A percentile compares a stretch with the other conserved stretches of the same genome.
Conservation (phyloP, 225 moss, liverwort and hornwort genomes). For the Climacium dendroides region DNA sequence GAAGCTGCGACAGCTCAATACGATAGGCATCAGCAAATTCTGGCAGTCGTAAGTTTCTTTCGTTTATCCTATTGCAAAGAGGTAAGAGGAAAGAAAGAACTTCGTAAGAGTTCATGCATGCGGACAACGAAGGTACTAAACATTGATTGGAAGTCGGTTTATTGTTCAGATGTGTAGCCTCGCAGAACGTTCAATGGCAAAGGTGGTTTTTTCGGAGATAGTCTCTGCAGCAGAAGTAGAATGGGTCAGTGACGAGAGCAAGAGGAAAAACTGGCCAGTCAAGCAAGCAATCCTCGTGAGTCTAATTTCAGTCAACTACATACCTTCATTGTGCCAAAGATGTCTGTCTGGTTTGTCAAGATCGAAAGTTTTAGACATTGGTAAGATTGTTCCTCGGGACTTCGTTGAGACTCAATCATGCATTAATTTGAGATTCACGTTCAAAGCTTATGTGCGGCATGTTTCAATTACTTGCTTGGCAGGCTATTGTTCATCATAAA, state of each 20-base stretch:
- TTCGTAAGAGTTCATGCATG: not conserved
- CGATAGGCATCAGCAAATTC: conserved; percentile 46
- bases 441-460: not conserved
- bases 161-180: conserved; percentile 68
- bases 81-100: not conserved
- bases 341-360: not conserved
- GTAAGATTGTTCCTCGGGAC: not conserved
- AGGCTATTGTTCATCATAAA: conserved; percentile 63
- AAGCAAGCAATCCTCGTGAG: conserved; percentile 19
- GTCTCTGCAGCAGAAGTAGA: conserved; percentile 30
- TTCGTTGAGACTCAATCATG: not conserved
- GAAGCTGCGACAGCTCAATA: conserved; percentile 58
- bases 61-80: not conserved
- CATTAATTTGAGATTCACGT: not conserved
- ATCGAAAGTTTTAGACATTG: not conserved
- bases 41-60: conserved; percentile 45
- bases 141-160: not conserved
- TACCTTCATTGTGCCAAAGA: not conserved
- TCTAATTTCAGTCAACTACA: not conserved
- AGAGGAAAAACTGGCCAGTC: conserved; percentile 15
- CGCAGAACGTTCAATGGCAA: conserved; percentile 58
- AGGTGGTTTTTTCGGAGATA: conserved; percentile 71
- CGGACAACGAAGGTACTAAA: not conserved
- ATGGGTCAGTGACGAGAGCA: conserved; percentile 11
- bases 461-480: not conserved